Evolutionary conservation across 345 rosid species (phyloP), one percentile per base, ranked within the genome.

Genomic region (Limnanthes douglasii): DNA sequence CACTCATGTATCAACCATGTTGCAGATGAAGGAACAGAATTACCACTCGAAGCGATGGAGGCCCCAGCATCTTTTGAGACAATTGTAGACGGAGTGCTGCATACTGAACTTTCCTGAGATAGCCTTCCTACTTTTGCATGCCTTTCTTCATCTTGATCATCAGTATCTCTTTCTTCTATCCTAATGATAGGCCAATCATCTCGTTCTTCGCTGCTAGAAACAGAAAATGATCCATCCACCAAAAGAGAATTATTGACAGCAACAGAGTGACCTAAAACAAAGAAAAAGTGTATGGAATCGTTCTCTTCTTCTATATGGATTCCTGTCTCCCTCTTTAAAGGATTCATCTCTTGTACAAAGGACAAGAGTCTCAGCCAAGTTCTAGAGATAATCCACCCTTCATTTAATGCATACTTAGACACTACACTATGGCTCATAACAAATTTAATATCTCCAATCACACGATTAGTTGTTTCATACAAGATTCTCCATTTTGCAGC

Each of bases 81-180:
- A 47, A 40, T 45, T 60, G 69, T 78, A 58, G 50, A 34, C 43
- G 30, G 35, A 10, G 63, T 60, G 45, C 77, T 60, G 57, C 63
- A 67, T 24, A 80, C 70, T 7, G 93, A 72, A 57, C 76, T 79
- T 52, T 70, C 81, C 61, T 64, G 68, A 19, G 93, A 69, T 37
- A 76, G 56, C 40, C 78, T 62, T 45, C 95, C 97, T 5, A 86
- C 86, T 72, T 88, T 79, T 55, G 95, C 74, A 63, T 60, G 80
- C 46, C 95, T 70, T 18, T 38, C 30, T 45, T 70, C 49, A 40
- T 76, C 84, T 51, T 57, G 61, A 50, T 68, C 78, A 48, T 60
- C 72, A 35, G 39, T 56, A 34, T 60, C 56, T 39, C 47, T 46
- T 50, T 58, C 59, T 49, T 37, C 41, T 2, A 17, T 30, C 47